phyloP scores from a whole-genome alignment of 139 green algal species.

The Haematococcus sp. region DNA sequence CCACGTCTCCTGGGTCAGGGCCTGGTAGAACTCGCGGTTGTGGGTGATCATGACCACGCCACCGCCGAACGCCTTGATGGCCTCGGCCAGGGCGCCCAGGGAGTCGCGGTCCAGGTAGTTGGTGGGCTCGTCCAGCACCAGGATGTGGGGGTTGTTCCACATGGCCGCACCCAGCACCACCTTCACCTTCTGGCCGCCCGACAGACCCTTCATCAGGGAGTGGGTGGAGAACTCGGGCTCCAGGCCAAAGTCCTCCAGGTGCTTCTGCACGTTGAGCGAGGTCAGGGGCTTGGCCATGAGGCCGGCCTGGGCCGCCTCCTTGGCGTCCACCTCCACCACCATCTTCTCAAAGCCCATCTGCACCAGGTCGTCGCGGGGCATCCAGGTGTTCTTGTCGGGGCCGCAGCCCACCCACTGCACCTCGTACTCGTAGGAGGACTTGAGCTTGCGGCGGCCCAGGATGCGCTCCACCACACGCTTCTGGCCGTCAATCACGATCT shows the following conservation, averaged over 20 bases:
- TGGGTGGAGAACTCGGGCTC: constrained; percentile 89
- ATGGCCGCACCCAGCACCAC: constrained; percentile 70
- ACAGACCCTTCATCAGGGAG: constrained; percentile 83
- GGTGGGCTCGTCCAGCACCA: constrained; percentile 89
- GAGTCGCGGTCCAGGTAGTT: constrained; percentile 88
- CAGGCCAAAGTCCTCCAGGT: constrained; percentile 87
- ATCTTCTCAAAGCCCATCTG: constrained; percentile 84
- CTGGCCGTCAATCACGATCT: constrained; percentile 27
- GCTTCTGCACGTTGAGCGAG: constrained; percentile 80
- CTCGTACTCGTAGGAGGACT: constrained; percentile 86
- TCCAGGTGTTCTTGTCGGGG: constrained; percentile 64
- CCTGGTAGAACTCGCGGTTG: constrained; percentile 71
- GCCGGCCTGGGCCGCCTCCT: constrained; percentile 70
- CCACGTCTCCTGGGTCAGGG: constrained; percentile 73
- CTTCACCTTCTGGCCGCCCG: constrained; percentile 84
- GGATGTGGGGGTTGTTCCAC: constrained; percentile 84
- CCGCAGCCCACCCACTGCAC: constrained; percentile 51
- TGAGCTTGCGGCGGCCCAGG: constrained; percentile 73
- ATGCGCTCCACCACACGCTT: constrained; percentile 70
- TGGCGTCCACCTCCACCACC: constrained; percentile 84
- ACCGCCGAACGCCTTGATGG: constrained; percentile 80
- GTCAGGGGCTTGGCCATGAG: constrained; percentile 85
- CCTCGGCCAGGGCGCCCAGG: constrained; percentile 74
- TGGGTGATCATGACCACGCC: constrained; percentile 89
- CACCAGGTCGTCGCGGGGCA: constrained; percentile 55